phyloP scores from a whole-genome alignment of 2,329 filamentous ascomycete genomes.

The Aspergillaceae sp. region DNA sequence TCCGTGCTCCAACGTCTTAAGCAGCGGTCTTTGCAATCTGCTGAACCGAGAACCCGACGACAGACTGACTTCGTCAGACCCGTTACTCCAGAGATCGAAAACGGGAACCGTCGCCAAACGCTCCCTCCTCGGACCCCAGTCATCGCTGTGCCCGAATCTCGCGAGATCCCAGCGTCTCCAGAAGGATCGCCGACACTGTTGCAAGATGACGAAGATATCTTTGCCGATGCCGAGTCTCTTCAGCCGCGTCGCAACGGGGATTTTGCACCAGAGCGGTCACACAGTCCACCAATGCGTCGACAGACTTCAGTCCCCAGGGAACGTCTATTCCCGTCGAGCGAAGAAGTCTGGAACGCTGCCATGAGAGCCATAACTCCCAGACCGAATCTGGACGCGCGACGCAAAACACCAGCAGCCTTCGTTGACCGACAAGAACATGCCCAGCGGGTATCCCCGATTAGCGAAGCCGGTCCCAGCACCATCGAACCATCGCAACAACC shows the following conservation, averaged over 20 bases:
- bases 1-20: slow-evolving; percentile 6
- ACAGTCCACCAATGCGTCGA: not conserved
- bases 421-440: slow-evolving; percentile 30
- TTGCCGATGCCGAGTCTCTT: not conserved
- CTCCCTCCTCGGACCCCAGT: not conserved
- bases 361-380: not conserved
- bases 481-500: slow-evolving; percentile 8
- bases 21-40: slow-evolving; percentile 6
- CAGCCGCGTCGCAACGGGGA: not conserved
- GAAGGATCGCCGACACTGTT: slow-evolving; percentile 5
- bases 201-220: not conserved
- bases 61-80: slow-evolving; percentile 7
- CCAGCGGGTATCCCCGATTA: slow-evolving; percentile 27
- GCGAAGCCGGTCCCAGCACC: slow-evolving; percentile 12
- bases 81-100: not conserved
- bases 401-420: slow-evolving; percentile 10
- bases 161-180: slow-evolving; percentile 5
- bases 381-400: not conserved
- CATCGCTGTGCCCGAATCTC: not conserved
- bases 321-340: not conserved
- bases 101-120: not conserved
- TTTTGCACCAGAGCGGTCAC: not conserved
- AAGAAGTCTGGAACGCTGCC: slow-evolving; percentile 6
- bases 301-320: not conserved
- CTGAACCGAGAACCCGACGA: slow-evolving; percentile 1